phyloP scores from a whole-genome alignment of 1,284 basidiomycete species.

The Pseudozyma thailandica region DNA sequence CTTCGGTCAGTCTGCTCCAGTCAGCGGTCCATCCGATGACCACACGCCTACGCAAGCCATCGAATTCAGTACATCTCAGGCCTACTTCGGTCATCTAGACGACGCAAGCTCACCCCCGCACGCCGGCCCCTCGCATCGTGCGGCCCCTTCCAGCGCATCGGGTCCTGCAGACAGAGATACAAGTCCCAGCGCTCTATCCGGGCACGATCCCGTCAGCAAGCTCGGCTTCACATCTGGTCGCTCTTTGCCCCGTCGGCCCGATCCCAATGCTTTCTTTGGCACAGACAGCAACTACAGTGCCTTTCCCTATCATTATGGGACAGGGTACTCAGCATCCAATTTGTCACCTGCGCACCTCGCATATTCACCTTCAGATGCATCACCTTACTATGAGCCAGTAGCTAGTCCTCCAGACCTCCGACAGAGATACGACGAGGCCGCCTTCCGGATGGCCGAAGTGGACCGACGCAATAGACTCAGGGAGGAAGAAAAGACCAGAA shows the following conservation, averaged over 20 bases:
- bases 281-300: background rate
- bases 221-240: constrained; percentile 22
- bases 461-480: constrained; percentile 31
- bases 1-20: no score
- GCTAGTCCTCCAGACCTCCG: background rate
- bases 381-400: background rate
- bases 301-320: background rate
- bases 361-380: background rate
- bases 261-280: background rate
- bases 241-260: background rate
- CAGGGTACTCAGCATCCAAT: background rate
- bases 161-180: background rate
- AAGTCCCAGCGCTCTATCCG: constrained; percentile 12
- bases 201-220: constrained; percentile 33
- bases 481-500: constrained; percentile 21
- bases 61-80: constrained; percentile 20
- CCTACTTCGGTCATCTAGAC: background rate
- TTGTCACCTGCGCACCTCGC: background rate
- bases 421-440: constrained; percentile 12
- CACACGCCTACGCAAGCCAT: constrained; percentile 1
- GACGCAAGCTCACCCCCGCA: background rate
- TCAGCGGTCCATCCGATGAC: no score
- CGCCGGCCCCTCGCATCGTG: background rate
- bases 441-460: constrained; percentile 18
- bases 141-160: background rate